Base-by-base conservation (phyloP, 768 basidiomycete species). In the Podaxis sp. region DNA sequence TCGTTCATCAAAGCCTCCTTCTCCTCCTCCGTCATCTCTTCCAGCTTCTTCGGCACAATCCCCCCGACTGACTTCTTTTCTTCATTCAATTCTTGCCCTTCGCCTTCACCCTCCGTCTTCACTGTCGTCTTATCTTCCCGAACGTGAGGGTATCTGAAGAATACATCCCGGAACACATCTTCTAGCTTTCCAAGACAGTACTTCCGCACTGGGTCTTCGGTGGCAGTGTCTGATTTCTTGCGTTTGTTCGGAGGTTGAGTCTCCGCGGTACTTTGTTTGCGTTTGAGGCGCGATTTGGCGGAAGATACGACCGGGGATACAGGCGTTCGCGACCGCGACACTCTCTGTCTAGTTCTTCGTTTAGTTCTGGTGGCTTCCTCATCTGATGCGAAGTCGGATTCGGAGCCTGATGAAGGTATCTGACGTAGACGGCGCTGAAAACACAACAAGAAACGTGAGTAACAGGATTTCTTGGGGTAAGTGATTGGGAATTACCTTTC, bases 181-280 rank as follows among this genome's bases (percentile, higher is more conserved):
- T 86, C 83, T 67, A 93, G 75, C 74, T 93, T 93, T 13, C 83
- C 82, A 54, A 91, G 78, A 72, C 93, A 95, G 67, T 93, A 94
- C 71, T 87, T 92, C 65, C 93, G 82, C 0, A 85, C 81, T 8
- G 90, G 85, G 68, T 95, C 92, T n/a, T 88, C 88, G 5, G 76
- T 73, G 0, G 79, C 74, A 12, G 76, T 75, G 42, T 73, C 72
- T 5, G 59, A 44, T 52, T 56, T 68, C 42, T 65, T 60, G 28
- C 64, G 63, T 38, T 69, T 69, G 6, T 68, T 65, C 22, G 71
- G 69, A 13, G 71, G 49, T 7, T 73, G 72, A 2, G 60, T 52
- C 12, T 64, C 63, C 9, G 76, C 70, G 2, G 71, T 68, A n/a
- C 75, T 74, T 11, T 75, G 79, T 70, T 87, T 89, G 66, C 90